phyloP scores from a whole-genome alignment of 768 basidiomycete species.

The Russula sp. region DNA sequence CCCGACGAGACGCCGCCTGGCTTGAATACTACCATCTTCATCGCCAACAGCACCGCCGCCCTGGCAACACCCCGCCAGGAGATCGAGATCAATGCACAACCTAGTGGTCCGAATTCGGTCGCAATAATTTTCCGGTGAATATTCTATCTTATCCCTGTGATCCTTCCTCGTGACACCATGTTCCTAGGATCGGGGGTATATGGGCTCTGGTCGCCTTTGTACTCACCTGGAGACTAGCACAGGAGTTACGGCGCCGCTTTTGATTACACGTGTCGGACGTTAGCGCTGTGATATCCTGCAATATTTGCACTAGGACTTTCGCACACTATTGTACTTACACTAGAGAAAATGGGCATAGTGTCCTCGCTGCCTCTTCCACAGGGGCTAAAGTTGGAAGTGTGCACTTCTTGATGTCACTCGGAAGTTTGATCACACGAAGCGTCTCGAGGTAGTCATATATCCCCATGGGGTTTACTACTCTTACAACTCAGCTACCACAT shows the following conservation, averaged over 20 bases:
- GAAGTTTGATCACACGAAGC: background rate
- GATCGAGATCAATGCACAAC: conserved; percentile 15
- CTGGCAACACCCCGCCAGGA: conserved; percentile 7
- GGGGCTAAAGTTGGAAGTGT: background rate
- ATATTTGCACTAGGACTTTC: background rate
- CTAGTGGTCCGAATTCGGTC: conserved; percentile 31
- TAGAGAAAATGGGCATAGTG: background rate
- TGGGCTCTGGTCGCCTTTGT: conserved; percentile 24
- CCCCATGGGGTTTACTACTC: conserved; percentile 3
- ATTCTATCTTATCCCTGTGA: background rate
- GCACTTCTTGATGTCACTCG: background rate
- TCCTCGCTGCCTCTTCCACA: background rate
- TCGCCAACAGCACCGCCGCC: background rate
- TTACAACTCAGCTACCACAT: background rate
- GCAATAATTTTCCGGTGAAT: conserved; percentile 36
- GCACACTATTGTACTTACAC: background rate
- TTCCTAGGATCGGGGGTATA: conserved; percentile 23
- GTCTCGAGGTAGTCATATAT: no score
- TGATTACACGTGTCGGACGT: background rate
- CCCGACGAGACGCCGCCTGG: conserved; percentile 12
- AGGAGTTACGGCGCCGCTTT: conserved; percentile 18
- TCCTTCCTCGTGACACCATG: background rate
- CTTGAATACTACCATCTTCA: background rate
- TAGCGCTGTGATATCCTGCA: background rate
- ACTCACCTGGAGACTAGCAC: conserved; percentile 22